Evolutionary conservation across 1,284 basidiomycete species (phyloP), one percentile per base, ranked within the genome.

Genomic region (Leccinum subrobustum): DNA sequence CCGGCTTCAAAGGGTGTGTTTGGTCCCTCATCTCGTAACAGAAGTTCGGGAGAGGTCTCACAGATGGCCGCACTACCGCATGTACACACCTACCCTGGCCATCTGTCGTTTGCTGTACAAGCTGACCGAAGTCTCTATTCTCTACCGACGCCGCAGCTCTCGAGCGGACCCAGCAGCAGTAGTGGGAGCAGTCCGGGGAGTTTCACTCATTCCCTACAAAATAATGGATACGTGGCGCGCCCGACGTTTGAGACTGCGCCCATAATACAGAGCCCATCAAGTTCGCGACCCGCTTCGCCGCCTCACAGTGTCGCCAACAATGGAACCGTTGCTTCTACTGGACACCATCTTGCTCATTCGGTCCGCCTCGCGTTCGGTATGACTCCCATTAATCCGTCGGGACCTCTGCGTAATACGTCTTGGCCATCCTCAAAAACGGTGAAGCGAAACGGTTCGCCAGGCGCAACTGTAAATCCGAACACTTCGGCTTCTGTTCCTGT

Each of bases 301-400:
- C 65, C 65, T 31, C 66, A 64, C 25, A 59, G 58, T 51, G 54
- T 48, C 53, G 54, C 37, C 42, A 60, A 48, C 62, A 68, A 52
- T 54, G 66, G 63, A 31, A 14, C 47, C 20, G 48, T 44, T 4
- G 3, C 63, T 31, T 55, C 63, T 3, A 73, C 76, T 56, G 82
- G 86, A 61, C 85, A 84, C 68, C 86, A 91, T 74, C 82, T 93
- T 48, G 90, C 88, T 5, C 88, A 91, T 68, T 90, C 88, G 3
- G 88, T 95, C 18, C 86, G 91, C 37, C 80, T 88, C 27, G 93
- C 93, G 50, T 95, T 95, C 67, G 91, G 89, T 6, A 95, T 95
- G 91, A 94, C 93, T 5, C 92, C 92, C 1, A 93, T 94, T 59
- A 82, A 83, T 62, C 75, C 77, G 37, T 71, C 77, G 37, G 70